These are phyloP conservation scores for Erysimum cheiranthoides DNA, from an alignment of 345 rosid species.

Conservation along the genomic window DNA sequence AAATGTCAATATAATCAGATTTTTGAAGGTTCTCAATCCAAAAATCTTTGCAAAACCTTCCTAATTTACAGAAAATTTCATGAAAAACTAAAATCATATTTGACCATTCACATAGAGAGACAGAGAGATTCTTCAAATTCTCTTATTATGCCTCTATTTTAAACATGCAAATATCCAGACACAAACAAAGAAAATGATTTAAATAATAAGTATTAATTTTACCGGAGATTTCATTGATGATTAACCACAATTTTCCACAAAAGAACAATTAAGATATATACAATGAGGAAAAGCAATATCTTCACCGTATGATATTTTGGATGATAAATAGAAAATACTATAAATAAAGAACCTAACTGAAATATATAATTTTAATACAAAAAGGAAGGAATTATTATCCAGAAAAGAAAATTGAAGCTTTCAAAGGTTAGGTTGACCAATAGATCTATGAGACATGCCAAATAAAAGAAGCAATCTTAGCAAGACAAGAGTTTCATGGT, in stretches of 20 bases:
- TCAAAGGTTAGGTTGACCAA: slow-evolving; percentile 27
- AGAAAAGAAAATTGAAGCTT: slow-evolving; percentile 12
- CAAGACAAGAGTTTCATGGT: slow-evolving; percentile 11
- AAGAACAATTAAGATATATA: background rate
- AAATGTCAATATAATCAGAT: background rate
- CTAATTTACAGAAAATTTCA: background rate
- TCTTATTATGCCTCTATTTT: background rate
- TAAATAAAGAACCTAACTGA: background rate
- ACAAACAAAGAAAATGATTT: background rate
- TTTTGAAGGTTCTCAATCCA: background rate
- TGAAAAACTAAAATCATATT: background rate
- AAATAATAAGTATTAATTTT: background rate
- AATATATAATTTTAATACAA: background rate
- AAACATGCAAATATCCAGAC: background rate
- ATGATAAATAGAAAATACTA: background rate
- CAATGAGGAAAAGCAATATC: background rate
- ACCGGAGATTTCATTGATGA: background rate
- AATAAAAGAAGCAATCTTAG: slow-evolving; percentile 13
- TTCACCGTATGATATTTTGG: background rate
- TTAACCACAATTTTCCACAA: background rate
- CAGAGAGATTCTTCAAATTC: too few species aligned
- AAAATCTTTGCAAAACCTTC: background rate
- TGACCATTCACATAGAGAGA: slow-evolving; percentile 2
- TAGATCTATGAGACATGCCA: slow-evolving; percentile 19
- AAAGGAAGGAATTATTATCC: background rate